Conservation (phyloP, 2,329 filamentous ascomycete genomes). For the Colletotrichum paranaense region DNA sequence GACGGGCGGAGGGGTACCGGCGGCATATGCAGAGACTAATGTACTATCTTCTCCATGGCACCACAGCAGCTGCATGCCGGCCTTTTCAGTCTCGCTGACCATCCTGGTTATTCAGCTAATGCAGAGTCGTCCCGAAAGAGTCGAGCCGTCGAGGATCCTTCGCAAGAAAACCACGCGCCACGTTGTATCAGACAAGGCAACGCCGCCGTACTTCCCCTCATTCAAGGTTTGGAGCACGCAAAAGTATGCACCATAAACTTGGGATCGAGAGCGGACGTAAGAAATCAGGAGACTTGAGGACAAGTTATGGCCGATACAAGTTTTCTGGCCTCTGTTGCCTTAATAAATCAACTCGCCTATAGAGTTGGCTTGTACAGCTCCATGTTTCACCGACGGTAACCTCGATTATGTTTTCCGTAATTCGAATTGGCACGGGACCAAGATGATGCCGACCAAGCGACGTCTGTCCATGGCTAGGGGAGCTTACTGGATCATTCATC, state of each 20-base stretch:
- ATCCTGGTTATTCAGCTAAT: constrained; percentile 27
- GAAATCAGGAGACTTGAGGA: background rate
- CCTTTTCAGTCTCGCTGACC: constrained; percentile 24
- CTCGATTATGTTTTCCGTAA: background rate
- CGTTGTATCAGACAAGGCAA: constrained; percentile 6
- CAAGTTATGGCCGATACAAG: background rate
- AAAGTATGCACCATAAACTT: background rate
- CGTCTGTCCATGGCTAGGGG: background rate
- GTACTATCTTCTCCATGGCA: constrained; percentile 28
- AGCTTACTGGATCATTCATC: background rate
- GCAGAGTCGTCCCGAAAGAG: constrained; percentile 27
- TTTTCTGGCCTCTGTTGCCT: background rate
- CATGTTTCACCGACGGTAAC: background rate
- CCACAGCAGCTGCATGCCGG: constrained; percentile 21
- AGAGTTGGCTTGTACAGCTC: background rate
- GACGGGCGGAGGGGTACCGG: background rate
- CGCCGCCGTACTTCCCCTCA: constrained; percentile 6
- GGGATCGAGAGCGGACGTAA: background rate
- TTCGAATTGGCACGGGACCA: background rate
- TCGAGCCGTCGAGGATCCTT: constrained; percentile 18
- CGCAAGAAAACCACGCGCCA: background rate
- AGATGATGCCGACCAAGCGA: background rate
- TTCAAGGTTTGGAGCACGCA: constrained; percentile 16
- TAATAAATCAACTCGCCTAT: background rate
- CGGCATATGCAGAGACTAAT: constrained; percentile 12